Base-by-base conservation (phyloP, 306 rosid species). In the Cicer bijugum region DNA sequence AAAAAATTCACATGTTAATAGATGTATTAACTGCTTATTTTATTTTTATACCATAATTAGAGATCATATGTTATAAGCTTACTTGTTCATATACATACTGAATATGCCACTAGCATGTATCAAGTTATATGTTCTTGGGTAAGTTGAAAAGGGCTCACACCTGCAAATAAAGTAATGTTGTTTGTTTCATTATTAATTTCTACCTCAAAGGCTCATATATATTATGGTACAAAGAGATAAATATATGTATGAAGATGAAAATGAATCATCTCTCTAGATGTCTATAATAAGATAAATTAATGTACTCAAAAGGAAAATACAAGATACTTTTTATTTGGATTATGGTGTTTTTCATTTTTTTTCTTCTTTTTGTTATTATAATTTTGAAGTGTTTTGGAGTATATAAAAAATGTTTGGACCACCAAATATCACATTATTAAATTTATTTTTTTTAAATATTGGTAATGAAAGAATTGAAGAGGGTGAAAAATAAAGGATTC, bases 101-200 rank as follows among this genome's bases (percentile, higher is more conserved):
- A 86, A 86, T 45, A 84, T 2, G 39, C 80, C 82, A 42, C 33
- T 12, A 35, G 90, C 90, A 77, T 86, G 90, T 82, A 86, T 74
- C 78, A 86, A 79, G 75, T 86, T 88, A 74, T 84, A 86, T 33
- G 88, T 84, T 77, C 86, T 81, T 6, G 90, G 88, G 65, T 82
- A 86, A 33, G 90, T 86, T 47, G 90, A 86, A 61, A 86, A 86
- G 1, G 90, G 80, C 77, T 86, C 90, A 76, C 90, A 86, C 90
- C 90, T 86, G 67, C 75, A 84, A 64, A 6, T 15, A 64, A 37
- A 0, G 46, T 57, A 69, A 55, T 2, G 19, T 46, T 45, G 6
- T 64, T 35, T 59, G 33, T 38, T 50, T 6, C 62, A 44, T 39
- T 16, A 55, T 64, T 69, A n/a, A n/a, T n/a, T n/a, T 43, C 69